A percentile compares a stretch with the other conserved stretches of the same genome.
These are phyloP conservation scores for Sisymbrium irio DNA, from an alignment of 345 rosid genomes.

Conservation along the genomic window DNA sequence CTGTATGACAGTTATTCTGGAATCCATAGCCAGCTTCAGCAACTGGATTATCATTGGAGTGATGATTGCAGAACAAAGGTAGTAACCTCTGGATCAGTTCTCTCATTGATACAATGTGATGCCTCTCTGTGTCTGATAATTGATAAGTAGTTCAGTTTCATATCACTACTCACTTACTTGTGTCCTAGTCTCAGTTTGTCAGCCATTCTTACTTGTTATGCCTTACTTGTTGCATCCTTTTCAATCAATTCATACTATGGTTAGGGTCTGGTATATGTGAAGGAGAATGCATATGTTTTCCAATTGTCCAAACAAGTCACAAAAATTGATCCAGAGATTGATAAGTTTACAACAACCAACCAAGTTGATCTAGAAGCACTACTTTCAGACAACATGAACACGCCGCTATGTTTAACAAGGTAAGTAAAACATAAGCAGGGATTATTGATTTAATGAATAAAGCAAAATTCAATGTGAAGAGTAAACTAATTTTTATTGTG, in stretches of 20 bases:
- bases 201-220: not conserved
- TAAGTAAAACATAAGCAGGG: not conserved
- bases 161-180: not conserved
- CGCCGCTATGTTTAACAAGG: conserved; percentile 2
- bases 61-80: conserved; percentile 18
- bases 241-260: conserved; percentile 33
- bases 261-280: conserved; percentile 43
- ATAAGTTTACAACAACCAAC: not conserved
- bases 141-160: not conserved
- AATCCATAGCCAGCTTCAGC: not conserved
- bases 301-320: not conserved
- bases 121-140: not conserved
- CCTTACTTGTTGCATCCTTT: not conserved
- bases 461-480: not conserved
- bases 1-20: not conserved
- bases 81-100: conserved; percentile 46
- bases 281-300: not conserved
- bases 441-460: not conserved
- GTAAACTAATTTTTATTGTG: not conserved
- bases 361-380: not conserved
- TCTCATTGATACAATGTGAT: not conserved
- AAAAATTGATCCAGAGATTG: not conserved
- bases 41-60: not conserved
- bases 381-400: not conserved
- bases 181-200: too few species aligned